Evolutionary conservation across 148 eudicot species (phyloP).

Genomic region (Camellia japonica): DNA sequence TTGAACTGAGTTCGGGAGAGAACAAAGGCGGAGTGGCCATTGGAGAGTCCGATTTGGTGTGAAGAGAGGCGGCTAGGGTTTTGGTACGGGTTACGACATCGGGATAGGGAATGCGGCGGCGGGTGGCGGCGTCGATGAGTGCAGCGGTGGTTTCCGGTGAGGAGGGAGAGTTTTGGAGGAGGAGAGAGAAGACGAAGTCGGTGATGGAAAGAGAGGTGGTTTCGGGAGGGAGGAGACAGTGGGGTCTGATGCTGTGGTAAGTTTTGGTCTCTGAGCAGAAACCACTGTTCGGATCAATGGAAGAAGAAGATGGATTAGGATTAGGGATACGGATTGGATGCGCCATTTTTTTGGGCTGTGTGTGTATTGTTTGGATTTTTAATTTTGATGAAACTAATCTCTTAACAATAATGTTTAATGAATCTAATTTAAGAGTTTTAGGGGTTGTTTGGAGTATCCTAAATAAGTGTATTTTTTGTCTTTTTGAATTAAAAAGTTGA

Average conservation of each 20-base stretch:
- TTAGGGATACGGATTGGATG: not conserved
- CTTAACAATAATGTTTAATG: no score
- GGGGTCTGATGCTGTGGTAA: constrained; percentile 27
- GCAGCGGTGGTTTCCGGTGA: not conserved
- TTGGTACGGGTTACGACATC: not conserved
- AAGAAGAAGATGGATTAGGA: not conserved
- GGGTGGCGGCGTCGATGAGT: constrained; percentile 33
- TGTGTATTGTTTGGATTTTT: not conserved
- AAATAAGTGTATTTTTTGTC: no score
- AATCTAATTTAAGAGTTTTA: no score
- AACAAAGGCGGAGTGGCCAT: constrained; percentile 25
- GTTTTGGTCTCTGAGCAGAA: constrained; percentile 28
- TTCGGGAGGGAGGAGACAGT: constrained; percentile 22
- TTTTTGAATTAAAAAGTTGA: no score
- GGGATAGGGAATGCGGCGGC: constrained; percentile 15
- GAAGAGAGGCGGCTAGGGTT: constrained; percentile 20
- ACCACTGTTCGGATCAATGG: constrained; percentile 24
- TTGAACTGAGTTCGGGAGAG: constrained; percentile 23
- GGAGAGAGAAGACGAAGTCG: constrained; percentile 21
- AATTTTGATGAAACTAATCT: not conserved
- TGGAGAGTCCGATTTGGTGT: not conserved
- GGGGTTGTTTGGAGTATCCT: no score
- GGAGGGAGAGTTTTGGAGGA: not conserved
- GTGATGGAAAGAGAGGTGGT: constrained; percentile 24
- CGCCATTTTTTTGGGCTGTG: constrained; percentile 8